Conservation (phyloP, 257 asterid species). For the Jasminum sambac region DNA sequence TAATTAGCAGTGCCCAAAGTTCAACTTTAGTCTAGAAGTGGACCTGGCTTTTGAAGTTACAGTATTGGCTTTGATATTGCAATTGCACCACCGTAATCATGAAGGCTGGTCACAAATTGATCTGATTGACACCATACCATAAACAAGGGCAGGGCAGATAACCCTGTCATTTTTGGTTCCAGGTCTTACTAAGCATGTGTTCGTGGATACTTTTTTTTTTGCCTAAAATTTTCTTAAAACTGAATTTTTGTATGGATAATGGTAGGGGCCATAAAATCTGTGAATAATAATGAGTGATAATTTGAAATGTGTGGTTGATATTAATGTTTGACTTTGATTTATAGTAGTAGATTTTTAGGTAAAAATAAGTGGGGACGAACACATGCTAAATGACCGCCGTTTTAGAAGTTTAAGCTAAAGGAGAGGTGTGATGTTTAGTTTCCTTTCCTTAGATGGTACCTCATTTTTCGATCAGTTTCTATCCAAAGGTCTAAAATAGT, state of each 20-base stretch:
- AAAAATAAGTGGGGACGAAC: no score
- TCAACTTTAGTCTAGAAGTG: background rate
- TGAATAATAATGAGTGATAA: no score
- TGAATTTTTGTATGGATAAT: no score
- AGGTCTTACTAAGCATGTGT: background rate
- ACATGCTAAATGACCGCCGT: background rate
- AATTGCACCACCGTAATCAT: background rate
- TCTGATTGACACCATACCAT: background rate
- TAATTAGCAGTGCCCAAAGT: background rate
- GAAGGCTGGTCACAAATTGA: background rate
- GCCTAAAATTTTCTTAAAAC: no score
- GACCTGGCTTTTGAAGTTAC: background rate
- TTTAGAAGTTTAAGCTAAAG: background rate
- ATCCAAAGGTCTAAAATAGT: background rate
- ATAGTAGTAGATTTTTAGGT: no score
- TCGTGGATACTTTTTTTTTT: no score
- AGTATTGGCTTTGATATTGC: background rate
- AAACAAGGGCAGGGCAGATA: background rate
- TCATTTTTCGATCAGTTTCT: background rate
- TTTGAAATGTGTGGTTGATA: no score
- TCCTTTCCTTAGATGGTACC: background rate
- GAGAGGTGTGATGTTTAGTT: constrained; percentile 11
- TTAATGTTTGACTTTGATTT: no score
- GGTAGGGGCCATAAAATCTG: no score
- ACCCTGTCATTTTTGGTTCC: background rate